Evolutionary conservation across 1,284 basidiomycete genomes (phyloP), one percentile per base, ranked within the genome.

Genomic region (Trametes pubescens): DNA sequence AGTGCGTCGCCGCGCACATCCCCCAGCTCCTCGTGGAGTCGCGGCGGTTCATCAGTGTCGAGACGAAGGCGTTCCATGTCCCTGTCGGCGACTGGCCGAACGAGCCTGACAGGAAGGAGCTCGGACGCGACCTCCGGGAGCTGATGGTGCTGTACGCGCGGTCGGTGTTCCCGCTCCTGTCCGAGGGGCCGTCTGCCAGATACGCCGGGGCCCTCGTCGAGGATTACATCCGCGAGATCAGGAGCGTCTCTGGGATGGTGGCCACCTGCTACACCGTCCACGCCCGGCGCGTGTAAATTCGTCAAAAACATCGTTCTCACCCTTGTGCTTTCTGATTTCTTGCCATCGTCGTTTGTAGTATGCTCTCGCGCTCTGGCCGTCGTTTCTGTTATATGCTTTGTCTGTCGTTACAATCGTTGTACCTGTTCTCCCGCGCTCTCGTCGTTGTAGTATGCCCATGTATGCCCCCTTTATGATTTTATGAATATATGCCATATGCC

Each of bases 71-170:
- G 11, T 71, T 77, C 65, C 68, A 72, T 65, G 77, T 87, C 61
- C 86, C 86, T 16, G 75, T 87, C 38, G 86, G 86, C 1, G 73
- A 77, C 11, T 86, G 84, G 84, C 78, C 74, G 59, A 47, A 46
- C 1, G 74, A 79, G 51, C 59, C 74, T 21, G 72, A 66, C 49
- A 67, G 76, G 66, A 72, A 63, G 54, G 56, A 64, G 5, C 64
- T 85, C 0, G 86, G 85, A 0, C 71, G 62, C 40, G 74, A 70
- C 6, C 79, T 77, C 67, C 74, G 76, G 34, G 73, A 67, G 16
- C 70, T 70, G 37, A 70, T 77, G 51, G 61, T 60, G 34, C 61
- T 76, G 40, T 80, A 83, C 64, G 77, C 80, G 18, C 71, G 78
- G 18, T 78, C 78, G 37, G 67, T 82, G 61, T 78, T 73, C 59